phyloP scores from a whole-genome alignment of 2,329 filamentous ascomycete genomes.

The Cladophialophora immunda region DNA sequence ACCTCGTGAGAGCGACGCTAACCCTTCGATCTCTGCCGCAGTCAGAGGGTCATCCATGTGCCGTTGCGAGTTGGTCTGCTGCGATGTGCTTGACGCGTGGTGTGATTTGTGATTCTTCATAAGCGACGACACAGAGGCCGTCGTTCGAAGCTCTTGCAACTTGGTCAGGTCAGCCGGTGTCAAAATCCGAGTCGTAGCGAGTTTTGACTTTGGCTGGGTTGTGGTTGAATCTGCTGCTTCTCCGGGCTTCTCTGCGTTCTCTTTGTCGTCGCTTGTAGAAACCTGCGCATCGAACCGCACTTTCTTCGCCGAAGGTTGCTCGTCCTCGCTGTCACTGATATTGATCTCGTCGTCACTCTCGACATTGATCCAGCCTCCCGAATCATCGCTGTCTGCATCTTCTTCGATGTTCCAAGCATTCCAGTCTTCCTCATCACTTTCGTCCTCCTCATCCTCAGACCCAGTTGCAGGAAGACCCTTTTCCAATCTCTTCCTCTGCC shows the following conservation, averaged over 20 bases:
- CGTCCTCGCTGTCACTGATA: constrained; percentile 77
- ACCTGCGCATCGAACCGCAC: constrained; percentile 59
- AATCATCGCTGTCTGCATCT: constrained; percentile 71
- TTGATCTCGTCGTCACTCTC: constrained; percentile 80
- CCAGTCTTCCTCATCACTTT: constrained; percentile 65
- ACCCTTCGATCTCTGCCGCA: constrained; percentile 88
- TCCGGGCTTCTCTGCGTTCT: constrained; percentile 39
- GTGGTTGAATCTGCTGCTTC: constrained; percentile 21
- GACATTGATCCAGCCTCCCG: constrained; percentile 93
- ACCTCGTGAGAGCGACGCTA: constrained; percentile 73
- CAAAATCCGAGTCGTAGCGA: constrained; percentile 92
- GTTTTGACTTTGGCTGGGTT: constrained; percentile 62
- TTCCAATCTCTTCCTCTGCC: constrained; percentile 74
- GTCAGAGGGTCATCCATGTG: constrained; percentile 90
- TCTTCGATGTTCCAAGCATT: constrained; percentile 69
- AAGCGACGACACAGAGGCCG: constrained; percentile 74
- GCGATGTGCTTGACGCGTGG: constrained; percentile 55
- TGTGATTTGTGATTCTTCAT: constrained; percentile 46
- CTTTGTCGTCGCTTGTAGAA: constrained; percentile 46
- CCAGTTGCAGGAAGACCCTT: constrained; percentile 71
- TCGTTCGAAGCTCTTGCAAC: constrained; percentile 82
- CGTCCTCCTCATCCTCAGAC: constrained; percentile 67
- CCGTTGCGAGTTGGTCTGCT: constrained; percentile 60
- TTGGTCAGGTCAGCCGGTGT: constrained; percentile 97
- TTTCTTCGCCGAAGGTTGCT: constrained; percentile 71